Conservation (phyloP, 352 stramenopile genomes). For the Elongisporangium anandrum region DNA sequence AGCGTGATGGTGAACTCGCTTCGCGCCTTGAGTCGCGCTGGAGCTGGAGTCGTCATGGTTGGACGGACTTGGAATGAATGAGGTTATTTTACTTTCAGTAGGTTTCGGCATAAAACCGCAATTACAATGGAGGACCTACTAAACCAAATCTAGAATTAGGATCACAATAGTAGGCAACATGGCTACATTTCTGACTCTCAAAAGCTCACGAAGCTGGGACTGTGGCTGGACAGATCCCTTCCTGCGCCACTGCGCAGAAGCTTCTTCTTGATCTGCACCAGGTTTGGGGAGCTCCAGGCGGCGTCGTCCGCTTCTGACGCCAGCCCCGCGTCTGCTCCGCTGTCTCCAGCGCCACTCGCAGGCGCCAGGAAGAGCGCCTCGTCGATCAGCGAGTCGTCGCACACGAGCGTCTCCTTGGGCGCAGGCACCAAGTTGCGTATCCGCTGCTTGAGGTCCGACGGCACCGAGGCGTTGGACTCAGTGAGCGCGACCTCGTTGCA, state of each 20-base stretch:
- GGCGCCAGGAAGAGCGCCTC: not conserved
- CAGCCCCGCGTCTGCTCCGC: not conserved
- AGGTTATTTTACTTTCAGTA: not conserved
- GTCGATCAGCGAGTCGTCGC: slow-evolving; percentile 21
- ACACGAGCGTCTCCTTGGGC: slow-evolving; percentile 44
- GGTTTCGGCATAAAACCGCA: too few relatives aligned
- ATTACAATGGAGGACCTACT: too few relatives aligned
- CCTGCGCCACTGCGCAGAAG: not conserved
- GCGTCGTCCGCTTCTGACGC: not conserved
- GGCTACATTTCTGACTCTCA: not conserved
- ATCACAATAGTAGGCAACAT: too few relatives aligned
- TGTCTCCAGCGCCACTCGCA: not conserved
- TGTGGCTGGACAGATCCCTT: not conserved
- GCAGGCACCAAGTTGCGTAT: slow-evolving; percentile 37
- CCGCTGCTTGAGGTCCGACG: slow-evolving; percentile 38
- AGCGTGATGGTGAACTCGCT: slow-evolving; percentile 84
- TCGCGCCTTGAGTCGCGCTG: slow-evolving; percentile 67
- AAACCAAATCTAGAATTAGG: too few relatives aligned
- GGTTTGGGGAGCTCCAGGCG: not conserved
- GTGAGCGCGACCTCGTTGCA: slow-evolving; percentile 58
- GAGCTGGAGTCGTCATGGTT: slow-evolving; percentile 23
- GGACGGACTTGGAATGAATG: not conserved
- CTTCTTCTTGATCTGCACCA: not conserved
- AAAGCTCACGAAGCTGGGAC: not conserved
- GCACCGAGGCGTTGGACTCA: slow-evolving; percentile 46